Conservation (phyloP, 192 early-diverging fungal species). For the Podila minutissima region DNA sequence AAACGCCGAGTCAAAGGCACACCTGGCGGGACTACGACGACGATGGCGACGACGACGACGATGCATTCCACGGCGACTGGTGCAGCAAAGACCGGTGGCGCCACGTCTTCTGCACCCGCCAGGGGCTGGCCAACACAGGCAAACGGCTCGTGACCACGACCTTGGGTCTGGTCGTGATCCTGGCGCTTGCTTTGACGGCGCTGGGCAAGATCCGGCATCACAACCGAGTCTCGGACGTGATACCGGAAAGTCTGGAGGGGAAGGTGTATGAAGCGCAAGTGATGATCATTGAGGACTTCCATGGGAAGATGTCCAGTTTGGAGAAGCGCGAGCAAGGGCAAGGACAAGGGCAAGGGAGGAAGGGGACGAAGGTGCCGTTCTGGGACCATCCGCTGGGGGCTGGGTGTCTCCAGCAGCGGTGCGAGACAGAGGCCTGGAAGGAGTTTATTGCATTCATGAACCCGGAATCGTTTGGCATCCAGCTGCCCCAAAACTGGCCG, state of each 20-base stretch:
- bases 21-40: constrained; percentile 21
- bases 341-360: background rate
- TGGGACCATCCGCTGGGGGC: constrained; percentile 12
- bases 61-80: background rate
- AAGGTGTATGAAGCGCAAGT: constrained; percentile 30
- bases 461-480: constrained; percentile 25
- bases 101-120: constrained; percentile 1
- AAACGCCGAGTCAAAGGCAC: constrained; percentile 8
- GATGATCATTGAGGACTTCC: constrained; percentile 27
- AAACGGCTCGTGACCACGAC: constrained; percentile 7
- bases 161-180: constrained; percentile 19
- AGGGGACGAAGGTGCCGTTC: constrained; percentile 8
- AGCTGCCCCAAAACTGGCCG: constrained; percentile 23
- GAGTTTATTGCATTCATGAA: constrained; percentile 41
- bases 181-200: constrained; percentile 34
- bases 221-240: constrained; percentile 19
- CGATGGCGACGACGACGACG: background rate
- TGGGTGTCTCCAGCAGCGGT: constrained; percentile 16
- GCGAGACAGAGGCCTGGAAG: constrained; percentile 13
- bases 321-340: background rate
- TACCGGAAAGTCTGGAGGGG: constrained; percentile 18
- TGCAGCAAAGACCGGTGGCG: constrained; percentile 19
- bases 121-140: constrained; percentile 5
- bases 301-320: background rate
- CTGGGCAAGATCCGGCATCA: constrained; percentile 13